These are phyloP conservation scores for Taphrina populina DNA, from an alignment of 1,139 yeast genomes.

Conservation along the genomic window DNA sequence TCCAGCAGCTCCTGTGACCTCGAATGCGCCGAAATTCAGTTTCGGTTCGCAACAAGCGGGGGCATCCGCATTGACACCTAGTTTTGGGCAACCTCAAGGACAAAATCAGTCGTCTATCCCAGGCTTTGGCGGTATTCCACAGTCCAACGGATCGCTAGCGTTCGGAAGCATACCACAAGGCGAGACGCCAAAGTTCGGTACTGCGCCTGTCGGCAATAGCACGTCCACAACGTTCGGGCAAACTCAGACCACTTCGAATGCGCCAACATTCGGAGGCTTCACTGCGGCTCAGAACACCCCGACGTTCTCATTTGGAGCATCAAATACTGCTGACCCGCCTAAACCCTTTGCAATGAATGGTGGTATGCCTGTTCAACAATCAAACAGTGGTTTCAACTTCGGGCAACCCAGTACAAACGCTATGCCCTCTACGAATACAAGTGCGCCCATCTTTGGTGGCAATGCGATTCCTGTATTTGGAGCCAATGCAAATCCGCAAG, in stretches of 20 bases:
- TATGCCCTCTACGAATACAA: no score
- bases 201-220: background rate
- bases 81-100: background rate
- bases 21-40: slow-evolving; percentile 8
- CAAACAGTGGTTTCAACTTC: no score
- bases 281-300: background rate
- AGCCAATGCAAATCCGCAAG: background rate
- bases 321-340: background rate
- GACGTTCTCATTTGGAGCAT: slow-evolving; percentile 9
- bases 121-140: background rate
- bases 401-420: background rate
- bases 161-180: background rate
- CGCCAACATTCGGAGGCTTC: background rate
- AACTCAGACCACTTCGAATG: background rate
- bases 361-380: no score
- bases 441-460: background rate
- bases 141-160: background rate
- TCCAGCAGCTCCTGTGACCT: no score
- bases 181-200: no score
- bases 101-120: background rate
- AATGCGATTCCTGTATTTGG: no score
- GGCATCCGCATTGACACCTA: background rate
- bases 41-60: slow-evolving; percentile 3
- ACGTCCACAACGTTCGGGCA: background rate
- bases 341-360: no score